A percentile compares a stretch with the other conserved stretches of the same genome.
Conservation (phyloP, 495 filamentous ascomycete species). For the Penicillium daleae region DNA sequence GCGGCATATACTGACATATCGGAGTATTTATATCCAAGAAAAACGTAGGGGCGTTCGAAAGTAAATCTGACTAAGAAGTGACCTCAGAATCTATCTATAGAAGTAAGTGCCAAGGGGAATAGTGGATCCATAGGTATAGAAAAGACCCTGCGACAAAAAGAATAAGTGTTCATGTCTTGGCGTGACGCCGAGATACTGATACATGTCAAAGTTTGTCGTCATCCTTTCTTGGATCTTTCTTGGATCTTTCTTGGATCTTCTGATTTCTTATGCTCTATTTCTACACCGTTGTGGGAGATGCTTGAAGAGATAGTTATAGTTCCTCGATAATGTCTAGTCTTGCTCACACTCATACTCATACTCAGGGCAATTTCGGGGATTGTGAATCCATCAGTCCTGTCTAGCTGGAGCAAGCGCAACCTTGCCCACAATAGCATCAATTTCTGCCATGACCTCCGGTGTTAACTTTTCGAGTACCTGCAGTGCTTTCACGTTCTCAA, state of each 20-base stretch:
- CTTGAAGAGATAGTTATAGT: neutral
- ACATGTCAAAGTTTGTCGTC: neutral
- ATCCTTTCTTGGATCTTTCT: neutral
- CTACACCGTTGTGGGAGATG: neutral
- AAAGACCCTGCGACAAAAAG: neutral
- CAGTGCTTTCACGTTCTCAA: constrained; percentile 1
- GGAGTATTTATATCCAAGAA: no score
- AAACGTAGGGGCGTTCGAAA: no score
- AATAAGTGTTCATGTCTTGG: neutral
- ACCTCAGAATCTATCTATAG: no score
- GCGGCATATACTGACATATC: no score
- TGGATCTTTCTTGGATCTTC: neutral
- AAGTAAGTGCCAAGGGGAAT: no score
- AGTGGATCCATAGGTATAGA: no score
- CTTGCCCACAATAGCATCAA: constrained; percentile 2
- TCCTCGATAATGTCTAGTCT: neutral
- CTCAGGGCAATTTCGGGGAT: neutral
- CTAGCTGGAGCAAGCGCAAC: constrained; percentile 3
- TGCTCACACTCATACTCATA: neutral
- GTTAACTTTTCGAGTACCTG: constrained; percentile 1
- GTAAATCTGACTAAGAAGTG: no score
- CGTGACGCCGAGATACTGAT: neutral
- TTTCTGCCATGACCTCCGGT: neutral
- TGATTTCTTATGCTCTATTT: neutral
- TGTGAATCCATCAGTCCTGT: neutral